A percentile compares a stretch with the other conserved stretches of the same genome.
Conservation (phyloP, 352 stramenopile genomes). For the Pythium dissimile region DNA sequence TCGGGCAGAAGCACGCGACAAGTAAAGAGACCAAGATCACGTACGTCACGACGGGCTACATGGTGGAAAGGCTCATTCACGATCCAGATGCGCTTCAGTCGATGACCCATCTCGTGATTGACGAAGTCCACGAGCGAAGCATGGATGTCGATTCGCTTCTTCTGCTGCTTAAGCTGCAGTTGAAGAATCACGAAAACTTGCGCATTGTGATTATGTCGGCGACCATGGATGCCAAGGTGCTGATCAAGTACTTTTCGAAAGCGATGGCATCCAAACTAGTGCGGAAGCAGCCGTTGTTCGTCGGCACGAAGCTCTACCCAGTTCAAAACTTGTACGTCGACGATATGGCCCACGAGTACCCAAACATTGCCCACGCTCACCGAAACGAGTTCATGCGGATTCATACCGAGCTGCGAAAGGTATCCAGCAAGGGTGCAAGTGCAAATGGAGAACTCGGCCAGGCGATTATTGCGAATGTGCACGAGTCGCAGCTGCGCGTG, state of each 20-base stretch:
- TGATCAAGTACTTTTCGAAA: conserved; percentile 86
- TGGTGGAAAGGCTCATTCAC: conserved; percentile 94
- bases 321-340: conserved; percentile 71
- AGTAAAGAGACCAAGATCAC: conserved; percentile 91
- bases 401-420: conserved; percentile 31
- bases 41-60: conserved; percentile 97
- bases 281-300: conserved; percentile 65
- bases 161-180: conserved; percentile 83
- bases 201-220: conserved; percentile 96
- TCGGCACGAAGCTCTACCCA: conserved; percentile 76
- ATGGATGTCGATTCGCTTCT: conserved; percentile 97
- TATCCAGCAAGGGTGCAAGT: conserved; percentile 21
- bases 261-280: conserved; percentile 45
- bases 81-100: conserved; percentile 81
- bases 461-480: conserved; percentile 49
- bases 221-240: conserved; percentile 92
- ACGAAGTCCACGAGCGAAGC: conserved; percentile 94
- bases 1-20: conserved; percentile 90
- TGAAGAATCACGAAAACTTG: conserved; percentile 62
- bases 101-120: conserved; percentile 95
- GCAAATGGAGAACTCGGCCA: conserved; percentile 51
- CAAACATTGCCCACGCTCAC: conserved; percentile 28
- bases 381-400: conserved; percentile 48
- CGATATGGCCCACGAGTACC: conserved; percentile 37
- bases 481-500: conserved; percentile 58